Evolutionary conservation across 1,284 basidiomycete genomes (phyloP), one percentile per base, ranked within the genome.

Genomic region (Austroboletus niveus): DNA sequence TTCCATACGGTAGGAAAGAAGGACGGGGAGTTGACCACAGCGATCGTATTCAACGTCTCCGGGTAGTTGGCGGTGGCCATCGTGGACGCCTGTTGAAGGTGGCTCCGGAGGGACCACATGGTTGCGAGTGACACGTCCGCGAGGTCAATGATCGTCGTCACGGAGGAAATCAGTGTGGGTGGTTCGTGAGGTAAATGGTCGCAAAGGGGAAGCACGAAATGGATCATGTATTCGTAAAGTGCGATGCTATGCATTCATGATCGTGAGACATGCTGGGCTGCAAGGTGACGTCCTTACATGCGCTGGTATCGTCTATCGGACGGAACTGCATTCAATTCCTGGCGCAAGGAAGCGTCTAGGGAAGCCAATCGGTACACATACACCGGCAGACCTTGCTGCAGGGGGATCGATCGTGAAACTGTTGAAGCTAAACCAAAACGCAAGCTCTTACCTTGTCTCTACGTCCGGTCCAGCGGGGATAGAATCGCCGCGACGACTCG

Each of bases 51-150:
- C 38, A 89, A 69, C 1, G 85, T 88, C 66, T 92, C 89, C 2
- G 89, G 88, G 62, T 90, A 91, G 59, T 90, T 85, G 17, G 85
- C 85, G 0, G 86, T 88, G 1, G 85, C 87, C 45, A 92, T 75
- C 14, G 73, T 76, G 17, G 84, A 84, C 0, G 89, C 85, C 60
- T 90, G 82, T 58, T 87, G 84, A 11, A 92, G 76, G 63, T 89
- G 88, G 42, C 65, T 70, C 14, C 87, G 79, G 27, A 90, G 74
- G 35, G 74, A 69, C 83, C 86, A 91, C 70, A 92, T 80, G 1
- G 80, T 73, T 38, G 72, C 66, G 10, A 92, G 69, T 8, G 85
- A 81, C 50, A 84, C 78, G 48, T 73, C 69, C 20, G 75, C 72
- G 20, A 92, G 75, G 68, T 92, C 89, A 59, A 92, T 84, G 60